Base-by-base conservation (phyloP, 768 basidiomycete genomes). In the Auricularia heimuer region DNA sequence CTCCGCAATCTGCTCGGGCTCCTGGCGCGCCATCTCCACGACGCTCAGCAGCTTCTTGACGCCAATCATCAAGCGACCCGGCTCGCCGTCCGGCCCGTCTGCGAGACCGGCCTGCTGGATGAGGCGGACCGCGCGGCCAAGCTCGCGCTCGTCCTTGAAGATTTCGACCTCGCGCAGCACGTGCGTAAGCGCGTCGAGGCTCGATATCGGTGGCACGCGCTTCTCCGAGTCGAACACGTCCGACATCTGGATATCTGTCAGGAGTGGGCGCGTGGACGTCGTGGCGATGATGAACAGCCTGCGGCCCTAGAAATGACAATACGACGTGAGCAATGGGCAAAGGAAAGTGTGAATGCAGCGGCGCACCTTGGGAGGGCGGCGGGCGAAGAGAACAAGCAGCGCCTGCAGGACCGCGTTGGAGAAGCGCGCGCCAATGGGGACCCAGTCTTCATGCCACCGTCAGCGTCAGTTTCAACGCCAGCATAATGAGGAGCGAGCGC, bases 1-100 rank as follows among this genome's bases (percentile, higher is more conserved):
- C 70, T 88, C 85, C 35, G 84, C 90, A 16, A 86, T 89, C 67
- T 85, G 87, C 62, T 91, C 87, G 1, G 92, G 92, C 71, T 97
- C 96, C 77, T 98, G 97, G 71, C 96, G 82, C 61, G 95, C 92
- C 95, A 97, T 98, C 81, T 99, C 97, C 21, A 95, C 81, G 64
- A 90, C 82, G 66, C 87, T 92, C 72, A 99, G 74, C 74, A 99
- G 71, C 76, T 91, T 94, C 85, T 98, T 98, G 71, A 99, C 86
- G 0, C 97, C 97, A 60, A 98, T 88, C 67, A 88, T 85, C 69
- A 94, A 69, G 60, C 77, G 80, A 8, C 66, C 63, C 4, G 62
- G 61, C 11, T 76, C 73, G 47, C 65, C 54, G 10, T 80, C 73
- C 14, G 77, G 80, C 37, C 80, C 79, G 63, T 78, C 77, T 11